Percentiles rank a stretch among this genome's conserved stretches.
Conservation (phyloP, 2,329 filamentous ascomycete genomes). For the Beauveria asiatica region DNA sequence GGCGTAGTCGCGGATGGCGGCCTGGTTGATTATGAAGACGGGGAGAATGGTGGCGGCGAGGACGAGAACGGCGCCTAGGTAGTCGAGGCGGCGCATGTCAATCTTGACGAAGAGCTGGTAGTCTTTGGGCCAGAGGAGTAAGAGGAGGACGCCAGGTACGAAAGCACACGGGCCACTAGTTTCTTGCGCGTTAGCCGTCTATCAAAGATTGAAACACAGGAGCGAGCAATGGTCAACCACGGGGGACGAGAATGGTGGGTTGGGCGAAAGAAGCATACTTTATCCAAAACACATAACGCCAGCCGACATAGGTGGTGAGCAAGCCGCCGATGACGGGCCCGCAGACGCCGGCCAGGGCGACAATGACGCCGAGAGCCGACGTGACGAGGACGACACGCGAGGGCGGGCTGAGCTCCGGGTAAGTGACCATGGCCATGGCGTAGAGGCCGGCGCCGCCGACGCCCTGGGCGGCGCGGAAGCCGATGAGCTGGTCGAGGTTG, state of each 20-base stretch:
- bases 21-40: conserved; percentile 18
- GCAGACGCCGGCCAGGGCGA: conserved; percentile 16
- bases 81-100: conserved; percentile 6
- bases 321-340: conserved; percentile 17
- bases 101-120: conserved; percentile 11
- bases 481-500: conserved; percentile 16
- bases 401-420: conserved; percentile 16
- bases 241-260: background rate
- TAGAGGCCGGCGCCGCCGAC: conserved; percentile 18
- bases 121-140: conserved; percentile 11
- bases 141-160: background rate
- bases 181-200: too few relatives aligned
- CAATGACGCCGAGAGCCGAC: conserved; percentile 13
- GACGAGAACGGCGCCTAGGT: conserved; percentile 13
- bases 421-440: conserved; percentile 16
- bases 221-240: background rate
- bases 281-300: conserved; percentile 16
- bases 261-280: conserved; percentile 13
- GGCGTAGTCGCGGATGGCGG: conserved; percentile 15
- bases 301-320: conserved; percentile 12
- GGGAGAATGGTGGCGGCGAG: conserved; percentile 16
- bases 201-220: background rate
- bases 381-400: conserved; percentile 12
- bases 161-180: conserved; percentile 9
- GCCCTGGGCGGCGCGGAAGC: conserved; percentile 17